Evolutionary conservation across 1,284 basidiomycete genomes (phyloP), one percentile per base, ranked within the genome.

Genomic region (Puccinia novopanici): DNA sequence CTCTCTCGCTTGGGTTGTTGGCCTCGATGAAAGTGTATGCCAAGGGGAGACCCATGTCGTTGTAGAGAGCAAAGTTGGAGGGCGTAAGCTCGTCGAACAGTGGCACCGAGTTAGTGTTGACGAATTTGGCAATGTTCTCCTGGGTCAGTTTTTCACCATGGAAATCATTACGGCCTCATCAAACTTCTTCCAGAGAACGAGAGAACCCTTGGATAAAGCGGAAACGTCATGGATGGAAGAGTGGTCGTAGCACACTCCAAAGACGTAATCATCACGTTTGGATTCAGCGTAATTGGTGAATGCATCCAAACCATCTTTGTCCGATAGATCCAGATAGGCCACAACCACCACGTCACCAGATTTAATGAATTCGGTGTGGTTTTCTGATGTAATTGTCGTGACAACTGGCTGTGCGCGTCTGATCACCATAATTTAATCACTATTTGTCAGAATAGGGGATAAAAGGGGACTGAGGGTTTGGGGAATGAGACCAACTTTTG

Each of bases 371-470:
- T 95, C 92, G 75, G 91, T 89, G 85, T 93, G 90, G 86, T 92
- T 93, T 67, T 87, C 89, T 30, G 88, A 87, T 2, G 91, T 93
- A 50, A 99, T 90, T 52, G 90, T 88, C 6, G 93, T 91, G 70
- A 99, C 91, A 57, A 97, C 94, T n/a, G 97, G 97, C 24, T 99
- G 90, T 12, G 93, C 91, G 89, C 98, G 97, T 86, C 93, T 95
- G 83, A 10, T 55, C 50, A 59, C 15, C 17, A n/a, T n/a, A 34
- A 37, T n/a, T n/a, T n/a, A n/a, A 27, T 6, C 45, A 61, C 13
- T 12, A 81, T 40, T 75, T 75, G 54, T 24, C 8, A 48, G 42
- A 13, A 42, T 61, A 22, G 13, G 2, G n/a, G 37, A 27, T 45
- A 9, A 17, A 22, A 63, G 17, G n/a, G n/a, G n/a, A 37, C 22